phyloP scores from a whole-genome alignment of 805 yeast species.

The Candida oleophila region DNA sequence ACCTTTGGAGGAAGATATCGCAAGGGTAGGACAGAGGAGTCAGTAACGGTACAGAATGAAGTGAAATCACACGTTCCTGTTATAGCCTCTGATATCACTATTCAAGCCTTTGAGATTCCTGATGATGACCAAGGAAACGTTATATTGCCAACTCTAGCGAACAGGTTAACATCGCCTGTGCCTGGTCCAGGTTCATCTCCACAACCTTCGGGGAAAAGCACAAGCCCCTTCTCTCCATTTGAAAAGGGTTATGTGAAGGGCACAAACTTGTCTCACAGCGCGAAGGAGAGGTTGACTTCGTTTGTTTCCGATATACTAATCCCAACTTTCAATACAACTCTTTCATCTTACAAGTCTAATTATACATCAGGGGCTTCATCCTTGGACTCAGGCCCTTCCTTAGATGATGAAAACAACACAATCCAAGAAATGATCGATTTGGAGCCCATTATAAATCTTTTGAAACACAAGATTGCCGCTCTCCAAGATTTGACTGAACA shows the following conservation, averaged over 20 bases:
- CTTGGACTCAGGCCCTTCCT: conserved; percentile 5
- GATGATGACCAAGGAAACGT: background rate
- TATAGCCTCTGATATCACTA: conserved; percentile 14
- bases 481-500: conserved; percentile 19
- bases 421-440: conserved; percentile 31
- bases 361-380: background rate
- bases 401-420: conserved; percentile 36
- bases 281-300: conserved; percentile 16
- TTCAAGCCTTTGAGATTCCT: conserved; percentile 14
- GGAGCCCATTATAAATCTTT: conserved; percentile 29
- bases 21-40: background rate
- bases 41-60: conserved; percentile 6
- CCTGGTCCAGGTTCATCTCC: background rate
- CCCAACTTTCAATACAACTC: conserved; percentile 2
- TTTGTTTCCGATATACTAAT: conserved; percentile 10
- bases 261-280: conserved; percentile 21
- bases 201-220: background rate
- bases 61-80: background rate
- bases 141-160: background rate
- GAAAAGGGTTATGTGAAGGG: conserved; percentile 37
- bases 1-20: conserved; percentile 16
- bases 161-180: conserved; percentile 8
- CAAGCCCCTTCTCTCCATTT: conserved; percentile 19
- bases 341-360: conserved; percentile 1
- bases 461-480: conserved; percentile 29